Conservation (phyloP, 2,329 filamentous ascomycete genomes). For the Beauveria caledonica region DNA sequence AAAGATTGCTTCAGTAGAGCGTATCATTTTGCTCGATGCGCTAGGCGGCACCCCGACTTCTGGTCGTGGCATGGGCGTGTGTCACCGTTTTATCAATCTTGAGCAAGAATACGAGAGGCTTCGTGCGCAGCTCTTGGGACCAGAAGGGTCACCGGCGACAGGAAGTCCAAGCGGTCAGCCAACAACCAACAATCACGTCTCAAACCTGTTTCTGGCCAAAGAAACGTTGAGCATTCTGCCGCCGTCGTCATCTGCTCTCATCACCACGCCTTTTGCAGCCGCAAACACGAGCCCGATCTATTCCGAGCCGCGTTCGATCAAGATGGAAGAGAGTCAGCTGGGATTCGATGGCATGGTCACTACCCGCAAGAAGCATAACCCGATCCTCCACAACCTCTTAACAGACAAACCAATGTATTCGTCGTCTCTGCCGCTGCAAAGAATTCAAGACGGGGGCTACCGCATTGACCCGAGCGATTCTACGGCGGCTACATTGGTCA, state of each 20-base stretch:
- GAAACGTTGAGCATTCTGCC: slow-evolving; percentile 68
- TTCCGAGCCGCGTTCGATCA: slow-evolving; percentile 29
- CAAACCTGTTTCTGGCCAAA: slow-evolving; percentile 67
- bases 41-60: slow-evolving; percentile 73
- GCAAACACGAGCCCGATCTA: slow-evolving; percentile 37
- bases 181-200: slow-evolving; percentile 40
- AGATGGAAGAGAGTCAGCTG: slow-evolving; percentile 43
- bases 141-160: slow-evolving; percentile 20
- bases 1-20: slow-evolving; percentile 61
- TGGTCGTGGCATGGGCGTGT: slow-evolving; percentile 24
- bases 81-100: slow-evolving; percentile 70
- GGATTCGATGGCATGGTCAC: slow-evolving; percentile 42
- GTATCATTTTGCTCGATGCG: slow-evolving; percentile 82
- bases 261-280: slow-evolving; percentile 80
- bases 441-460: slow-evolving; percentile 41
- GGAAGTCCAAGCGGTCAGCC: slow-evolving; percentile 24
- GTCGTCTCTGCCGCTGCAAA: slow-evolving; percentile 72
- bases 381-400: slow-evolving; percentile 87
- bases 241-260: slow-evolving; percentile 74
- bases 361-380: slow-evolving; percentile 58
- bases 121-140: slow-evolving; percentile 46
- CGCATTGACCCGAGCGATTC: slow-evolving; percentile 16
- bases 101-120: slow-evolving; percentile 78
- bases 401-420: slow-evolving; percentile 92
- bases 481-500: slow-evolving; percentile 67